phyloP scores from a whole-genome alignment of 371 early-diverging fungal genomes.

The Coemansia sp. region DNA sequence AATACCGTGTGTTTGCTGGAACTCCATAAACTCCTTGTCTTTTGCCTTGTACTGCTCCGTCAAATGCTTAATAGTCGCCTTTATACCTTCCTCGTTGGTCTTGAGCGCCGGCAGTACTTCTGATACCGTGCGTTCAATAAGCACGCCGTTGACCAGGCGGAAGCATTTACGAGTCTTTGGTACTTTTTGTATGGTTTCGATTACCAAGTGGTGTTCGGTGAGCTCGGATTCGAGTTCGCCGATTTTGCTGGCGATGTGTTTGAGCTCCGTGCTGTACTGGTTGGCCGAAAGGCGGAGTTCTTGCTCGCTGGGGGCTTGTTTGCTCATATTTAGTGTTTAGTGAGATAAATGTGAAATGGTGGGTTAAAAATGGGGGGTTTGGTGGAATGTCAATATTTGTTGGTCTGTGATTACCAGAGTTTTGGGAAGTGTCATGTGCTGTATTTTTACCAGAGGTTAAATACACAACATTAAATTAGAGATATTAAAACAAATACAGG shows the following conservation, averaged over 20 bases:
- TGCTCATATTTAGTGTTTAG: neutral
- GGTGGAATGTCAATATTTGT: neutral
- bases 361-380: neutral
- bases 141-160: conserved; percentile 88
- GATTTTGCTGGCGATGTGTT: conserved; percentile 81
- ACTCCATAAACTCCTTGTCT: conserved; percentile 83
- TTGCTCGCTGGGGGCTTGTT: conserved; percentile 55
- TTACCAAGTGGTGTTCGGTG: conserved; percentile 94
- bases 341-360: neutral
- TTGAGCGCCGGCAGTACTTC: conserved; percentile 89
- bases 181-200: conserved; percentile 86
- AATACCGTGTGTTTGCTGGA: conserved; percentile 80
- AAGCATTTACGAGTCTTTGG: conserved; percentile 85
- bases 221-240: conserved; percentile 92
- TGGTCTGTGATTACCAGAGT: neutral
- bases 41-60: conserved; percentile 83
- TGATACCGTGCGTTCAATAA: conserved; percentile 88
- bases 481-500: neutral
- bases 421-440: neutral
- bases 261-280: conserved; percentile 80
- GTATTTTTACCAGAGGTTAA: neutral
- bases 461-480: neutral
- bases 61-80: conserved; percentile 75
- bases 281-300: conserved; percentile 73
- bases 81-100: conserved; percentile 85